Evolutionary conservation across 2,329 filamentous ascomycete species (phyloP), one percentile per base, ranked within the genome.

Genomic region (Beauveria varroae): DNA sequence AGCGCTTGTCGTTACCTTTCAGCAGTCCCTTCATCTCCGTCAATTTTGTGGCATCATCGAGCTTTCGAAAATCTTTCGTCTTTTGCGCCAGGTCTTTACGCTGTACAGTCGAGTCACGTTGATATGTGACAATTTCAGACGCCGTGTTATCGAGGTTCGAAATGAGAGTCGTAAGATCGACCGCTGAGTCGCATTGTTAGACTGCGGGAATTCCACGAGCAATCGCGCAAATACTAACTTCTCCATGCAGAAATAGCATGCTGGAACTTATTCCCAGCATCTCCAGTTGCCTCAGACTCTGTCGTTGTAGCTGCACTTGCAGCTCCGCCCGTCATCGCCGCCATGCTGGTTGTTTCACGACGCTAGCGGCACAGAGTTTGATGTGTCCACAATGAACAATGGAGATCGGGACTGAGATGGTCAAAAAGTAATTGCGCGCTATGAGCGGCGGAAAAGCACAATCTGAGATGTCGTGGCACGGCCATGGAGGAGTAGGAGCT

Each of bases 81-180:
- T 97, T 98, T 72, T 97, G 93, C n/a, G 96, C 95, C 22, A 99
- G 80, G 64, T 99, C 96, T 72, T 99, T 99, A 58, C 95, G 85
- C 73, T 99, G 93, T 0, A 97, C 88, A 5, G 96, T 89, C n/a
- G 93, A 91, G 74, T 98, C 95, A 68, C 93, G 86, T 72, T 99
- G 96, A 72, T 96, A 92, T 53, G 89, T 80, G 57, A 98, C 91
- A 64, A 99, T 91, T 69, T 98, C 95, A 12, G 93, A 93, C n/a
- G 95, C 95, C 3, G 92, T 93, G 63, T 88, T 89, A 75, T 99
- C 95, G 65, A 99, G 87, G 66, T 84, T 90, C 37, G 91, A 88
- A 64, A 96, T 86, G 66, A 98, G 85, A 26, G 84, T 86, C 53
- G 90, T 89, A 62, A 99, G 82, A 73, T 97, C 91, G 73, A 99